A percentile compares a stretch with the other conserved stretches of the same genome.
These are phyloP conservation scores for Trypanosoma brucei DNA, from an alignment of 208 protist species.

Conservation along the genomic window DNA sequence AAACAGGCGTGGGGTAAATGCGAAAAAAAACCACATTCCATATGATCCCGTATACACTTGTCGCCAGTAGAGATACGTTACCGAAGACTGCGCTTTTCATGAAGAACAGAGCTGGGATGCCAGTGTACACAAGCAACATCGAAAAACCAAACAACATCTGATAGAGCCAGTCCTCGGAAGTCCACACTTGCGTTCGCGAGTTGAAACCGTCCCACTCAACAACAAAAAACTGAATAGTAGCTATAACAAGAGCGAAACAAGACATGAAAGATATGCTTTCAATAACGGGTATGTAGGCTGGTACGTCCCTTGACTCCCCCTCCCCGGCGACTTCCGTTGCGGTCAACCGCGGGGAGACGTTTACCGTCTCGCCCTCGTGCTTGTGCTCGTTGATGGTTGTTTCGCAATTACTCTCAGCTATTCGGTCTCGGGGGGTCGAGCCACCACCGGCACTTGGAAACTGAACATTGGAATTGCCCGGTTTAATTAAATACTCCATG, in stretches of 20 bases:
- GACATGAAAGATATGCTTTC: constrained; percentile 81
- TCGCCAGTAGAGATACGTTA: constrained; percentile 74
- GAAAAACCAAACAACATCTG: constrained; percentile 80
- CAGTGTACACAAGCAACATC: constrained; percentile 79
- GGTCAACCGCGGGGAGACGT: background rate
- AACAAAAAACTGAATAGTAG: constrained; percentile 78
- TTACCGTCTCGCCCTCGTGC: constrained; percentile 4
- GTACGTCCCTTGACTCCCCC: constrained; percentile 25
- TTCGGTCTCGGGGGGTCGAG: too few relatives aligned
- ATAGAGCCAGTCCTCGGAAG: constrained; percentile 55
- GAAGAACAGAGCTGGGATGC: constrained; percentile 67
- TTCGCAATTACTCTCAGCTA: too few relatives aligned
- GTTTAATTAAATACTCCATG: constrained; percentile 87
- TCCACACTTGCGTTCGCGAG: constrained; percentile 42
- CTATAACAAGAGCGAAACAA: constrained; percentile 51
- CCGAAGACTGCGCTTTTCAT: constrained; percentile 74
- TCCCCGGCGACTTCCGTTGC: background rate
- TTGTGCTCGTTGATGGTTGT: too few relatives aligned
- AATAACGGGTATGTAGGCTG: constrained; percentile 58
- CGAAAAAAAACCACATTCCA: constrained; percentile 81
- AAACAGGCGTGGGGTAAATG: constrained; percentile 61
- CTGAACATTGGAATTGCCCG: background rate
- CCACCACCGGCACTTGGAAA: too few relatives aligned
- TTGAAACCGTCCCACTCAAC: constrained; percentile 64
- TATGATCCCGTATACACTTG: constrained; percentile 74